Conservation (phyloP, 2,329 filamentous ascomycete genomes). For the Fusarium xyrophilum region DNA sequence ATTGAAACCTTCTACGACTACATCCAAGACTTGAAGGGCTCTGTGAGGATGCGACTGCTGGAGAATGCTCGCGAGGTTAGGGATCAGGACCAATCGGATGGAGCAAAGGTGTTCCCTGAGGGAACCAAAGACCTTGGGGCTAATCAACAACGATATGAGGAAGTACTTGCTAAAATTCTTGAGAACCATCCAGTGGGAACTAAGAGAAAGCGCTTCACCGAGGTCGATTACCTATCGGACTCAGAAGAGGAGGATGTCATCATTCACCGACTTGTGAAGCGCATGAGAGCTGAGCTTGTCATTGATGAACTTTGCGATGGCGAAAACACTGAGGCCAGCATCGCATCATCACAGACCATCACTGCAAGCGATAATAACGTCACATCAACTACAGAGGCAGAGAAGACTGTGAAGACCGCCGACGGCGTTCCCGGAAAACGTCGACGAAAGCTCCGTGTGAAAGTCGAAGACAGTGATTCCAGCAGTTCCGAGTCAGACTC, state of each 20-base stretch:
- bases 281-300: slow-evolving; percentile 68
- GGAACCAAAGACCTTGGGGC: slow-evolving; percentile 57
- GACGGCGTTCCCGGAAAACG: slow-evolving; percentile 57
- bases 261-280: slow-evolving; percentile 64
- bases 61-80: slow-evolving; percentile 70
- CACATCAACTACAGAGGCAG: slow-evolving; percentile 40
- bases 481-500: slow-evolving; percentile 48
- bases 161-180: slow-evolving; percentile 60
- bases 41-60: slow-evolving; percentile 71
- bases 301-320: slow-evolving; percentile 61
- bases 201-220: slow-evolving; percentile 61
- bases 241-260: slow-evolving; percentile 59
- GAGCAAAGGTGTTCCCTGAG: slow-evolving; percentile 56
- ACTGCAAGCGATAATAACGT: slow-evolving; percentile 41
- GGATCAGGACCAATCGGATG: slow-evolving; percentile 61
- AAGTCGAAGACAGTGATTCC: slow-evolving; percentile 51
- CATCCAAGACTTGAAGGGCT: slow-evolving; percentile 79
- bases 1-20: slow-evolving; percentile 77
- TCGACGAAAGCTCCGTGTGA: slow-evolving; percentile 59
- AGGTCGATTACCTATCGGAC: slow-evolving; percentile 59
- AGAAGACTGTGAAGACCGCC: slow-evolving; percentile 53
- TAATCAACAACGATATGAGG: slow-evolving; percentile 61
- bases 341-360: slow-evolving; percentile 43
- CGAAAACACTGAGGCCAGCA: slow-evolving; percentile 50
- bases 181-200: slow-evolving; percentile 45